Evolutionary conservation across 2,329 filamentous ascomycete species (phyloP), one percentile per base, ranked within the genome.

Genomic region (Stagonosporopsis rhizophila): DNA sequence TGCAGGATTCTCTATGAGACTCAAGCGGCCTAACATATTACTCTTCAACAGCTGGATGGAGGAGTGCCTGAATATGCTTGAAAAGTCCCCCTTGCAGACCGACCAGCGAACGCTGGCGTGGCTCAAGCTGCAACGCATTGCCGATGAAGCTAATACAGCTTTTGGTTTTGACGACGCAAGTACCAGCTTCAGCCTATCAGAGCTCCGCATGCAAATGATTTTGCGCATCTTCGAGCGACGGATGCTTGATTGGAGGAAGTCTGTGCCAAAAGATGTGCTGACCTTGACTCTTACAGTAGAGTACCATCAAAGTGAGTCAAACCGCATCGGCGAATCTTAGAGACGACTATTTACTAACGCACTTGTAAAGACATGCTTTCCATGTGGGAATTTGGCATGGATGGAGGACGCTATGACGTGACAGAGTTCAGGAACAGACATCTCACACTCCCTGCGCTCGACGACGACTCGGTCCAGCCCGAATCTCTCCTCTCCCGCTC

Each of bases 311-410:
- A 73, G 56, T 55, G 12, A 37, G 55, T 50, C 6, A 2, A 25
- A 25, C 3, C 2, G 6, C 25, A 23, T 19, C 14, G 14, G 6
- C 15, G 2, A 44, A 11, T 12, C 9, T 1, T 8, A 1, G 4
- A 20, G 12, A 8, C 9, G 15, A 20, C 11, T 1, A 9, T 3
- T 3, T 28, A 44, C 55, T 58, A 14, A 58, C 32, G 14, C 1
- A 25, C 3, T 12, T 15, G 1, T 8, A 12, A 27, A 55, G 52
- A 72, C 32, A 72, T 72, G 59, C 60, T 75, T 19, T 68, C 68
- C 0, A 75, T 74, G 68, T 75, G 70, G 67, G 73, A 75, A 38
- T 75, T 75, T 35, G 72, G 67, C 1, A 75, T 75, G 72, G 73
- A 75, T 19, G 71, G 72, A 9, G 73, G 73, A 17, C 67, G 66